Evolutionary conservation across 1,284 basidiomycete genomes (phyloP).

Genomic region (Fomitopsis schrenkii): DNA sequence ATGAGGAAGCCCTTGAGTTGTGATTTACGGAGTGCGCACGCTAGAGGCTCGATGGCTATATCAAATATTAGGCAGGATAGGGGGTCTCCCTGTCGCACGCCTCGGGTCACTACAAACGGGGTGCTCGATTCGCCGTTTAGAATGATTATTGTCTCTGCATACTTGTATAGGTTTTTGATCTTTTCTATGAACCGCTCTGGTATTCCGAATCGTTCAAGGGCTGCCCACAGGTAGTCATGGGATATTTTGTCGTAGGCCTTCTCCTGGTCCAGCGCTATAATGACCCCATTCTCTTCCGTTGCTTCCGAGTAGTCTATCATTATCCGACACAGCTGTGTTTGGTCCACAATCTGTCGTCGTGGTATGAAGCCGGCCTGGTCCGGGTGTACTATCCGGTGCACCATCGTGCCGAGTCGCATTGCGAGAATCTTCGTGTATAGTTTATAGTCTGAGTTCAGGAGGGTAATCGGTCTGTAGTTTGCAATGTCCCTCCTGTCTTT

Average conservation of each 20-base stretch:
- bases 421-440: slow-evolving; percentile 20
- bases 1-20: slow-evolving; percentile 26
- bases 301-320: slow-evolving; percentile 23
- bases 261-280: slow-evolving; percentile 12
- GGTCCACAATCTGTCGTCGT: background rate
- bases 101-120: slow-evolving; percentile 16
- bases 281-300: slow-evolving; percentile 18
- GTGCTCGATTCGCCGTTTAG: slow-evolving; percentile 24
- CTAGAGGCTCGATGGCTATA: slow-evolving; percentile 32
- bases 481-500: slow-evolving; percentile 19
- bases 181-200: slow-evolving; percentile 16
- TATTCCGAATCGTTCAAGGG: slow-evolving; percentile 14
- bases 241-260: slow-evolving; percentile 23
- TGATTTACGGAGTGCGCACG: slow-evolving; percentile 23
- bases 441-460: slow-evolving; percentile 31
- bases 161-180: slow-evolving; percentile 19
- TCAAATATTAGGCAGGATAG: slow-evolving; percentile 36
- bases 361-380: slow-evolving; percentile 29
- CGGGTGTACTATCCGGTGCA: slow-evolving; percentile 13
- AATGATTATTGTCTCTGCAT: slow-evolving; percentile 19
- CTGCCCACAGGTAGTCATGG: slow-evolving; percentile 27
- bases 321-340: slow-evolving; percentile 11
- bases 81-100: slow-evolving; percentile 31
- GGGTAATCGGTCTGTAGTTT: slow-evolving; percentile 31
- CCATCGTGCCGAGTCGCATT: slow-evolving; percentile 10